Evolutionary conservation across 768 basidiomycete species (phyloP).

Genomic region (Serendipita sp.): DNA sequence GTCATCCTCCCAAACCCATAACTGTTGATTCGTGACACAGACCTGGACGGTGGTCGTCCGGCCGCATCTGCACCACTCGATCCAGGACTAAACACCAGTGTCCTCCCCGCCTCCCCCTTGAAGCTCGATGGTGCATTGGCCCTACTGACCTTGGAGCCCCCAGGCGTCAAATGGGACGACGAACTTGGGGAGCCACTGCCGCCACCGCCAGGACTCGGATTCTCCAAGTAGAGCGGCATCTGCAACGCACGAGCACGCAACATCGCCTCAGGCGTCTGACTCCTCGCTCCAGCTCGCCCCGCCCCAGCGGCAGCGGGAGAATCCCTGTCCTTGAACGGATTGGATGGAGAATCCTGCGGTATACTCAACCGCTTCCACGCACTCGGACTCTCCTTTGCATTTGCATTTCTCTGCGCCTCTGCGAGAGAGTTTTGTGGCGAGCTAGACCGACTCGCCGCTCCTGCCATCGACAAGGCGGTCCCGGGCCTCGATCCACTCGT

Average conservation of each 20-base stretch:
- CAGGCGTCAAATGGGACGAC: slow-evolving; percentile 24
- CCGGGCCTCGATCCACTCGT: slow-evolving; percentile 15
- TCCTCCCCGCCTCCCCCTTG: slow-evolving; percentile 24
- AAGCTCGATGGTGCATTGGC: slow-evolving; percentile 58
- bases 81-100: background rate
- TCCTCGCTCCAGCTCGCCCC: background rate
- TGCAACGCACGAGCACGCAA: slow-evolving; percentile 46
- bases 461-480: slow-evolving; percentile 12
- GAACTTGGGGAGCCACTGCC: slow-evolving; percentile 21
- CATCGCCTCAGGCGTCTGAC: slow-evolving; percentile 55
- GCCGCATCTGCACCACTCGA: background rate
- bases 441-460: background rate
- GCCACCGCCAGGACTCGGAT: background rate
- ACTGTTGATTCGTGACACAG: slow-evolving; percentile 21
- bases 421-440: background rate
- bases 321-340: slow-evolving; percentile 1
- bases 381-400: slow-evolving; percentile 3
- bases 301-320: background rate
- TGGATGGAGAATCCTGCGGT: background rate
- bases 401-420: background rate
- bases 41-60: slow-evolving; percentile 9
- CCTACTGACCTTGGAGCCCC: slow-evolving; percentile 24
- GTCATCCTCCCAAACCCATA: slow-evolving; percentile 38
- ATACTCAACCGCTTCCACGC: background rate
- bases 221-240: slow-evolving; percentile 31